Evolutionary conservation across 2,329 filamentous ascomycete genomes (phyloP).

Genomic region (Epichloe elymi): DNA sequence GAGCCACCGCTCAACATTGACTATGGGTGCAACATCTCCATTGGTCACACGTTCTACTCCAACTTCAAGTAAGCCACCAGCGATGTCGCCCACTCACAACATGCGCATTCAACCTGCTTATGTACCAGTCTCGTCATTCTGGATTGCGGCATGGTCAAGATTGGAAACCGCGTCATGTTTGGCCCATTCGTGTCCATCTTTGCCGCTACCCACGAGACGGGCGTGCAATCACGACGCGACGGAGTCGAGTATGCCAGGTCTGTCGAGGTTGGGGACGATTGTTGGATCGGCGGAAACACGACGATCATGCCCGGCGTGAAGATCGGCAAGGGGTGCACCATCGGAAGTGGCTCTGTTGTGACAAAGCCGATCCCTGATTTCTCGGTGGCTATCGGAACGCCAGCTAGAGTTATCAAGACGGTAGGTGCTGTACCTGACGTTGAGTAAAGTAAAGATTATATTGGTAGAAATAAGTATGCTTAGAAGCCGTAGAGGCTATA

Average conservation of each 20-base stretch:
- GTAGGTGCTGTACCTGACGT: slow-evolving; percentile 25
- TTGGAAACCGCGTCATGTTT: slow-evolving; percentile 58
- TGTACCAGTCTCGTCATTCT: slow-evolving; percentile 43
- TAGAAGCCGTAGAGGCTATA: neutral
- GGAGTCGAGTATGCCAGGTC: slow-evolving; percentile 32
- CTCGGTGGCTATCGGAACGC: slow-evolving; percentile 33
- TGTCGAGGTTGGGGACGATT: slow-evolving; percentile 38
- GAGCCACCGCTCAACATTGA: slow-evolving; percentile 51
- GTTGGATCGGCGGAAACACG: slow-evolving; percentile 39
- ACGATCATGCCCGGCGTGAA: slow-evolving; percentile 38
- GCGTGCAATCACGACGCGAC: slow-evolving; percentile 35
- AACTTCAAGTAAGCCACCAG: slow-evolving; percentile 26
- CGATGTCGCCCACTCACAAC: neutral
- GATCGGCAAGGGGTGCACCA: slow-evolving; percentile 37
- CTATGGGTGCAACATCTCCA: slow-evolving; percentile 51
- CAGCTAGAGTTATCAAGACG: slow-evolving; percentile 35
- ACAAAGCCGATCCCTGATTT: slow-evolving; percentile 35
- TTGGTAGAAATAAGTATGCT: neutral
- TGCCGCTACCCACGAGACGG: slow-evolving; percentile 58
- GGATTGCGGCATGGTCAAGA: slow-evolving; percentile 57
- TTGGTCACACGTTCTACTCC: slow-evolving; percentile 51
- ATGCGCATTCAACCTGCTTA: neutral
- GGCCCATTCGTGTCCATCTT: slow-evolving; percentile 61
- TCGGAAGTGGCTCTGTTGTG: slow-evolving; percentile 37
- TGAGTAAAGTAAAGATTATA: neutral